These are phyloP conservation scores for Epicoccum sorghinum DNA, from an alignment of 2,329 filamentous ascomycete species.

Conservation along the genomic window DNA sequence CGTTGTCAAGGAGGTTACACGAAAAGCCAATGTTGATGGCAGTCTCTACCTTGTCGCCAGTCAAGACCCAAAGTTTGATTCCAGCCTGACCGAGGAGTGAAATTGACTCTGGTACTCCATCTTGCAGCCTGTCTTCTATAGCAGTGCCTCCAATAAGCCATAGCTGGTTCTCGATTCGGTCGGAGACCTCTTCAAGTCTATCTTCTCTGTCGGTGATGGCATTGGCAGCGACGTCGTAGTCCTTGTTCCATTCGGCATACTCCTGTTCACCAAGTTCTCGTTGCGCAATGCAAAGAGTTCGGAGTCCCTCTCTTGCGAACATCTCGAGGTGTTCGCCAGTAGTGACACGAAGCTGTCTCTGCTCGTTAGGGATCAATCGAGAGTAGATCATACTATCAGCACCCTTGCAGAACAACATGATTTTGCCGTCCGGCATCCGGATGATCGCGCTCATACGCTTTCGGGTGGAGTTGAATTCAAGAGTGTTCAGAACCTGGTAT, in stretches of 20 bases:
- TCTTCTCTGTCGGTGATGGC: conserved; percentile 87
- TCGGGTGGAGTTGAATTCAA: conserved; percentile 95
- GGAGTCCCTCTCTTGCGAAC: conserved; percentile 93
- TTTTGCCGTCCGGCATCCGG: conserved; percentile 87
- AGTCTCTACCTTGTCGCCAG: conserved; percentile 97
- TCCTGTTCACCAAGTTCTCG: conserved; percentile 80
- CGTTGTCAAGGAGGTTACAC: conserved; percentile 94
- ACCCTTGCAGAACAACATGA: conserved; percentile 94
- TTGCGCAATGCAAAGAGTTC: conserved; percentile 92
- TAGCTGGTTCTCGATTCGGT: conserved; percentile 88
- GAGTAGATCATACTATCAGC: conserved; percentile 98
- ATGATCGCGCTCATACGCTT: conserved; percentile 99
- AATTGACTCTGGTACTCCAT: conserved; percentile 96
- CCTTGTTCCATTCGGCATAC: conserved; percentile 82
- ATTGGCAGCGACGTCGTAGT: conserved; percentile 85
- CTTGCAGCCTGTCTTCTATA: conserved; percentile 95
- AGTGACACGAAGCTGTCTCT: conserved; percentile 77
- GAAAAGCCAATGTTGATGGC: conserved; percentile 99
- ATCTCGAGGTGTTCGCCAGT: conserved; percentile 96
- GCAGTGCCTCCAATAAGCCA: conserved; percentile 90
- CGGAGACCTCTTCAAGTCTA: conserved; percentile 87
- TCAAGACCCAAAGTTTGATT: conserved; percentile 98
- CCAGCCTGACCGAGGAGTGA: conserved; percentile 87
- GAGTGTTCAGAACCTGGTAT: conserved; percentile 88
- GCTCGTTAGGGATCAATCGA: conserved; percentile 81